phyloP scores from a whole-genome alignment of 495 filamentous ascomycete genomes.

The Trichoderma parareesei region DNA sequence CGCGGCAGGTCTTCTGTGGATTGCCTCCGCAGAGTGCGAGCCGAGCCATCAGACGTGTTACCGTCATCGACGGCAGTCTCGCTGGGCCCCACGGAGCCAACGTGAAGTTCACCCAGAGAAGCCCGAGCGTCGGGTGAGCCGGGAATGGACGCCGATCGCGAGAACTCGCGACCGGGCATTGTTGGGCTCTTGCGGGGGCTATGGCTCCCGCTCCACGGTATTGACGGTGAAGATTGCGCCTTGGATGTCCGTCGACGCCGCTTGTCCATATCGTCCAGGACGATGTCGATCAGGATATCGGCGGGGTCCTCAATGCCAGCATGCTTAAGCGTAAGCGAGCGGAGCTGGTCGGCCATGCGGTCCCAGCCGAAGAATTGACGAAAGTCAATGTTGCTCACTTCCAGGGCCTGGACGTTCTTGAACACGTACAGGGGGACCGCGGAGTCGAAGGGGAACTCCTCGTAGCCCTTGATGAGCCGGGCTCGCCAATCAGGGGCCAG shows the following conservation, averaged over 20 bases:
- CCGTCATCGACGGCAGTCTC: conserved; percentile 30
- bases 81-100: conserved; percentile 35
- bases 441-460: conserved; percentile 97
- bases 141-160: conserved; percentile 51
- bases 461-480: conserved; percentile 80
- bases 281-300: conserved; percentile 84
- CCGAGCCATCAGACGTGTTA: conserved; percentile 24
- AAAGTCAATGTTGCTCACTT: conserved; percentile 92
- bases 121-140: conserved; percentile 53
- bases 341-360: conserved; percentile 78
- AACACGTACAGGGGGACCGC: conserved; percentile 93
- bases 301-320: conserved; percentile 81
- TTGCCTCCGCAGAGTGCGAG: conserved; percentile 30
- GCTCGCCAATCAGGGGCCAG: conserved; percentile 85
- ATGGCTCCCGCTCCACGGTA: conserved; percentile 52
- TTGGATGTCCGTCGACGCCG: conserved; percentile 82
- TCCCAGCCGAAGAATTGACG: conserved; percentile 98
- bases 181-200: conserved; percentile 51
- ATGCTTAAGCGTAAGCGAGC: conserved; percentile 82
- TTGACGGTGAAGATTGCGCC: conserved; percentile 65
- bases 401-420: conserved; percentile 89
- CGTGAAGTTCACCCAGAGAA: conserved; percentile 34
- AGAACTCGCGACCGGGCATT: conserved; percentile 47
- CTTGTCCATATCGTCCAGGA: conserved; percentile 92
- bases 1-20: conserved; percentile 32